Evolutionary conservation across 1,284 basidiomycete species (phyloP).

Genomic region (Leucoagaricus sp.): DNA sequence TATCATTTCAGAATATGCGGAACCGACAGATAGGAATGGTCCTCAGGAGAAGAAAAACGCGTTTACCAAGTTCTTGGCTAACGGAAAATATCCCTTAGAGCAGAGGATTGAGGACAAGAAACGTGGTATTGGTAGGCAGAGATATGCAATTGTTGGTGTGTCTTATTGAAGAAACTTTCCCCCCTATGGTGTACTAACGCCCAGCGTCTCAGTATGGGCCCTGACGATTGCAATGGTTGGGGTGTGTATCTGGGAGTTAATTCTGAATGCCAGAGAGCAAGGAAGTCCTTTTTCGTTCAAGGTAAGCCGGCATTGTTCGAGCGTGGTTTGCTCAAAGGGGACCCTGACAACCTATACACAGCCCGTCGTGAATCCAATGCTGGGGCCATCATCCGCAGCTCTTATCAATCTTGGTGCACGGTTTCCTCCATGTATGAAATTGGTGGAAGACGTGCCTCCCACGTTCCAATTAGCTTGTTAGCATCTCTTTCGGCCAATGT

Average conservation of each 20-base stretch:
- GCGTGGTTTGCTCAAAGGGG: neutral
- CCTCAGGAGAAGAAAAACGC: conserved; percentile 39
- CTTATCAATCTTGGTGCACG: conserved; percentile 91
- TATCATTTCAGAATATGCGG: conserved; percentile 67
- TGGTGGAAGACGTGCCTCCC: conserved; percentile 60
- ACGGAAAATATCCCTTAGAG: conserved; percentile 67
- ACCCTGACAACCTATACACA: conserved; percentile 24
- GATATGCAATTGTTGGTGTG: conserved; percentile 72
- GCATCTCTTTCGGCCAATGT: conserved; percentile 21
- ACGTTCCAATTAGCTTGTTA: conserved; percentile 67
- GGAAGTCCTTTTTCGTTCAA: conserved; percentile 83
- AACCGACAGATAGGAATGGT: conserved; percentile 37
- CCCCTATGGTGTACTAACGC: neutral
- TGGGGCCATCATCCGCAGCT: conserved; percentile 85
- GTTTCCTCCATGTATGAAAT: conserved; percentile 84
- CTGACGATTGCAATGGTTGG: conserved; percentile 69
- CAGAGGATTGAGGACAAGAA: conserved; percentile 86
- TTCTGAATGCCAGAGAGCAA: conserved; percentile 71
- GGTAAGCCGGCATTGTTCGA: conserved; percentile 47
- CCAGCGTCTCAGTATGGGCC: conserved; percentile 50
- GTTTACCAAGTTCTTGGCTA: conserved; percentile 41
- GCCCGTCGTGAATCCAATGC: conserved; percentile 88
- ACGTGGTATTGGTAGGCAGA: conserved; percentile 82
- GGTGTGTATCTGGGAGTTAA: conserved; percentile 79
- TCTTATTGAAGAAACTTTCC: conserved; percentile 12